Evolutionary conservation across 345 rosid genomes (phyloP).

Genomic region (Xanthoceras sorbifolium): DNA sequence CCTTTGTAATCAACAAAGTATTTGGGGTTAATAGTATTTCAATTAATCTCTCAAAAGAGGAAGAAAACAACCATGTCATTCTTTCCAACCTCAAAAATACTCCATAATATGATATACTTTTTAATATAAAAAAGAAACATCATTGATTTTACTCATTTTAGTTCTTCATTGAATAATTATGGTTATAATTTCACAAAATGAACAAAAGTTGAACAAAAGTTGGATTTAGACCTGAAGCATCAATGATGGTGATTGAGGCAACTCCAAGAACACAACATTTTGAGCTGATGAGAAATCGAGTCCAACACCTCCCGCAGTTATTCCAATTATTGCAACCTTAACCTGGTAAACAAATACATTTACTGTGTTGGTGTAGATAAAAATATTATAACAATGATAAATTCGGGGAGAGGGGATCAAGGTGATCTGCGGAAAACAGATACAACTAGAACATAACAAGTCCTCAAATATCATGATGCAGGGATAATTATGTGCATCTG

Average conservation of each 20-base stretch:
- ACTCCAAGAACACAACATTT: slow-evolving; percentile 87
- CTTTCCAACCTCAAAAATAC: neutral
- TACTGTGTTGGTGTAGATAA: neutral
- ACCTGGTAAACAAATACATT: slow-evolving; percentile 42
- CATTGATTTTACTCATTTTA: neutral
- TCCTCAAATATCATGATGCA: neutral
- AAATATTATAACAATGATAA: neutral
- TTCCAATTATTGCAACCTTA: slow-evolving; percentile 84
- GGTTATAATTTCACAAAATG: neutral
- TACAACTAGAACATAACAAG: neutral
- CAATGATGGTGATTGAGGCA: slow-evolving; percentile 82
- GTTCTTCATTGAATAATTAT: neutral
- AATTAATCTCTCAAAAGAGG: neutral
- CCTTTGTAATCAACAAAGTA: neutral
- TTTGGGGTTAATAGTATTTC: neutral
- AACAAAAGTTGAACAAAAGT: neutral
- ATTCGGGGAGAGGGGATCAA: too few relatives aligned
- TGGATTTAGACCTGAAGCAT: slow-evolving; percentile 78
- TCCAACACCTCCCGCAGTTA: slow-evolving; percentile 95
- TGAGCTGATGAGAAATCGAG: slow-evolving; percentile 90
- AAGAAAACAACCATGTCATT: neutral
- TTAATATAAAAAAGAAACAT: too few relatives aligned
- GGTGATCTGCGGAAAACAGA: neutral
- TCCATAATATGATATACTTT: too few relatives aligned
- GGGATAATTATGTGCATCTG: neutral